Evolutionary conservation across 2,329 filamentous ascomycete species (phyloP), one percentile per base, ranked within the genome.

Genomic region (Colletotrichum salicis): DNA sequence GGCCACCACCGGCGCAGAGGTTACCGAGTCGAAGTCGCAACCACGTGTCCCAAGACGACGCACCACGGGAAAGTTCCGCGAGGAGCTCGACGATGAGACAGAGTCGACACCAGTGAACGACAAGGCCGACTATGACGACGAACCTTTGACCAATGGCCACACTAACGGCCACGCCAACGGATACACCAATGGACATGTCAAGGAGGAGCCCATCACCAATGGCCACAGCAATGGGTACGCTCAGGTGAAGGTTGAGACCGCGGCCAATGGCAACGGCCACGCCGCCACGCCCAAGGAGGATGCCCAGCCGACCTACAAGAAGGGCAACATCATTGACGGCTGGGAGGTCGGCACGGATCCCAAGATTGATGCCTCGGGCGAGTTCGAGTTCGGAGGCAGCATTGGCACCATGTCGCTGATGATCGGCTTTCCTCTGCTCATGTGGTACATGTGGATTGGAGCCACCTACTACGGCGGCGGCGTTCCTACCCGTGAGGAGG

Each of bases 381-480:
- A 88, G 74, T 88, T 90, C 76, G 97, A 99, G 80, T 99, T 97
- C 79, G 94, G 94, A 73, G 94, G 94, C 69, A 89, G 92, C 10
- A 81, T 86, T 48, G 94, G 94, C 67, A 91, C 94, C 57, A 83
- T 87, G 24, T 86, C 89, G 73, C 94, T 97, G 89, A 97, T 97
- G 93, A 88, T 95, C 74, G 90, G 91, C 45, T 97, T 97, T 81
- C 94, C 94, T n/a, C 73, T 90, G 51, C 86, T 97, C 75, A 97
- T 97, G 94, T 97, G 93, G 86, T 97, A 96, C 84, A 96, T 97
- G 94, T 97, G 94, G 94, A 92, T 96, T 80, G 94, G 94, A 63
- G 92, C 94, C 48, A 94, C 90, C 61, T 96, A 94, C 84, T 97
- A 97, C 83, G 86, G 93, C 79, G 94, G 94, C 74, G 89, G 92